Base-by-base conservation (phyloP, 2,329 filamentous ascomycete species). In the Cytospora piceicola region DNA sequence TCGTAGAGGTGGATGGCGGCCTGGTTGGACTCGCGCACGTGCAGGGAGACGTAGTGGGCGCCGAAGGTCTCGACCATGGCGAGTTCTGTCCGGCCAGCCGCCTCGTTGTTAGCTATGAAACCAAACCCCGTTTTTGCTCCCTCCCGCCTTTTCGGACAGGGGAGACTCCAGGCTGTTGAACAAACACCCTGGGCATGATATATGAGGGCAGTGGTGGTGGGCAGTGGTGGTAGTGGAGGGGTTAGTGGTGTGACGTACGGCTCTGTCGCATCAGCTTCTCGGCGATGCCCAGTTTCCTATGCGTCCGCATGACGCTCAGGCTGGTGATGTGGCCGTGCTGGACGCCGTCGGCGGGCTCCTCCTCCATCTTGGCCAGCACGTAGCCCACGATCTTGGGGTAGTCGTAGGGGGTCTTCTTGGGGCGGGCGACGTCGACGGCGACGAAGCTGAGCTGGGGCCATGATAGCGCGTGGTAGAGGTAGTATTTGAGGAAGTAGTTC, bases 401-500 rank as follows among this genome's bases (percentile, higher is more conserved):
- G 77, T 96, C 91, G 78, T 94, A 91, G 56, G 90, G 89, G 0
- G 89, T 88, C 76, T 90, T 90, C 72, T 86, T 86, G 39, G 93
- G 91, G 42, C 93, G 88, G 24, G 90, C 91, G 65, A 94, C 89
- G 78, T 98, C 94, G 73, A 99, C 93, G 72, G 95, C 95, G 65
- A 99, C 94, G 79, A 94, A 98, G 79, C 90, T 94, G 70, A 99
- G 88, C 81, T 98, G 94, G 55, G 95, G 95, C 95, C 95, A 99
- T 73, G 93, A 96, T 71, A 98, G 88, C 20, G 94, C 94, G 80
- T 99, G 95, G 86, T 99, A 99, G 75, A 99, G 89, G 83, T 99
- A 99, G 85, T 99, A 99, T 86, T 99, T 99, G 81, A 97, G 92
- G 79, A 98, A 98, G 87, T 99, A 99, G 85, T 99, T 99, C 80